Evolutionary conservation across 345 rosid genomes (phyloP).

Genomic region (Moringa oleifera): DNA sequence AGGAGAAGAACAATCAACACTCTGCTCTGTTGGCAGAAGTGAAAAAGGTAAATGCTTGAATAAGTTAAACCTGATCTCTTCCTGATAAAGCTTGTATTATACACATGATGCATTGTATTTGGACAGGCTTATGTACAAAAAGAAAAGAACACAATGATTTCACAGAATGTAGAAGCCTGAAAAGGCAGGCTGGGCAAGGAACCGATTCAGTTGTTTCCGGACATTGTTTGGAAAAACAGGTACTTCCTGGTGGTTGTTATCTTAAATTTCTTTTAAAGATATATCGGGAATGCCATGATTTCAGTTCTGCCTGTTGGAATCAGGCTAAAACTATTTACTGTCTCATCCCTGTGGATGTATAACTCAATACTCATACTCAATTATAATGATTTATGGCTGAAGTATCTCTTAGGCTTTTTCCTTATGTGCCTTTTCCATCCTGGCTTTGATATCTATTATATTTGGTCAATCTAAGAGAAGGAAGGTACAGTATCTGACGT

Average conservation of each 20-base stretch:
- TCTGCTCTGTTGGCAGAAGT: constrained; percentile 18
- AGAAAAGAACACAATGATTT: constrained; percentile 45
- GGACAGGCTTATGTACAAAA: constrained; percentile 41
- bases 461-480: neutral
- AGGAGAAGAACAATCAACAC: constrained; percentile 8
- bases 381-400: neutral
- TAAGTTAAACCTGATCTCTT: neutral
- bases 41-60: constrained; percentile 32
- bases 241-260: constrained; percentile 11
- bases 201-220: constrained; percentile 13
- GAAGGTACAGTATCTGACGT: neutral
- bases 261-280: constrained; percentile 7
- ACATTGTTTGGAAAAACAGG: constrained; percentile 34
- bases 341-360: constrained; percentile 1
- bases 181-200: constrained; percentile 27
- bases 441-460: neutral
- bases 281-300: neutral
- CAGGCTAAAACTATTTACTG: neutral
- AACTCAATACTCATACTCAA: constrained; percentile 1
- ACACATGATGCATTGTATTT: constrained; percentile 17
- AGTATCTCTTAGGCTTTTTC: neutral
- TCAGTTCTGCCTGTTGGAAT: no score
- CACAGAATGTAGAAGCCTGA: constrained; percentile 26
- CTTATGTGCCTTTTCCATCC: neutral
- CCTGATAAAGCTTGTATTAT: neutral